Conservation (phyloP, 495 filamentous ascomycete genomes). For the Talaromyces trachyspermus region DNA sequence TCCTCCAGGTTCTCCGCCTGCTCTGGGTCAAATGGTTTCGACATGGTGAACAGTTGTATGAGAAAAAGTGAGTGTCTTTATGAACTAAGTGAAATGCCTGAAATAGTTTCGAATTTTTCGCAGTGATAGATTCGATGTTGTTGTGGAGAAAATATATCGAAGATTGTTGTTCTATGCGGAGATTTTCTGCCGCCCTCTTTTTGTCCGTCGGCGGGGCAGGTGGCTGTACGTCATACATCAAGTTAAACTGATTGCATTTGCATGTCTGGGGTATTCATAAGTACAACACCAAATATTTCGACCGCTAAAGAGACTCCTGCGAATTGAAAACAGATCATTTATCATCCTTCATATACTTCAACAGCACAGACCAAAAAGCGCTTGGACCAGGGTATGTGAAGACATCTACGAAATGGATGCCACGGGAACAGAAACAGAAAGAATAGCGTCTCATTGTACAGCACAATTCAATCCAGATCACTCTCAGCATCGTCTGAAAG, state of each 20-base stretch:
- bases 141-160: not conserved
- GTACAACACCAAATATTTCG: not conserved
- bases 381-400: too few relatives aligned
- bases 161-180: too few relatives aligned
- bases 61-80: not conserved
- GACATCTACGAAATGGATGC: too few relatives aligned
- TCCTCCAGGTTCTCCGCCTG: constrained; percentile 72
- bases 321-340: too few relatives aligned
- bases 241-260: not conserved
- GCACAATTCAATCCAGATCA: constrained; percentile 24
- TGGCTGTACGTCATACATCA: constrained; percentile 23
- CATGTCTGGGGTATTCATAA: not conserved
- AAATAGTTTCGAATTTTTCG: too few relatives aligned
- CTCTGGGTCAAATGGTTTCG: constrained; percentile 55
- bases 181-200: too few relatives aligned
- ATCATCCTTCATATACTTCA: too few relatives aligned
- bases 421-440: too few relatives aligned
- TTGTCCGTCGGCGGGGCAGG: constrained; percentile 4
- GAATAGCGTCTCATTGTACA: too few relatives aligned
- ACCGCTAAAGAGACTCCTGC: not conserved
- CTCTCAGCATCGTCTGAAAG: constrained; percentile 36
- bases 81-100: not conserved
- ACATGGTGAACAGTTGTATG: constrained; percentile 26
- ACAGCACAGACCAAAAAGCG: too few relatives aligned
- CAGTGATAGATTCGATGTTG: not conserved